Conservation (phyloP, 768 basidiomycete species). For the Pulveroboletus sp. region DNA sequence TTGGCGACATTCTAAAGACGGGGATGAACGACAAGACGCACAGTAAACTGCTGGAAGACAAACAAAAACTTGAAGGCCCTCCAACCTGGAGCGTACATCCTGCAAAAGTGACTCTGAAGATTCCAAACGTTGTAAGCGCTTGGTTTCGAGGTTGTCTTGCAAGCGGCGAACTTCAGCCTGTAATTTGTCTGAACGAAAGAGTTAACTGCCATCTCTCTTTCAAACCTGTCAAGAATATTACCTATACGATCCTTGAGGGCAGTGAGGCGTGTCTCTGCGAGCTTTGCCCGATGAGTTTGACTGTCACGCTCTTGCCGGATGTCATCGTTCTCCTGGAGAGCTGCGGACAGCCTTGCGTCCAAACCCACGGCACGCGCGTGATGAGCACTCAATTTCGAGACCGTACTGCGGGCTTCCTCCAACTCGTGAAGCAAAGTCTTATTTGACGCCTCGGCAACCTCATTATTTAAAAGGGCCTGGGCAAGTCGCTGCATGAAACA, state of each 20-base stretch:
- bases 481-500: slow-evolving; percentile 56
- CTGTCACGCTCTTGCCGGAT: slow-evolving; percentile 78
- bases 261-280: slow-evolving; percentile 65
- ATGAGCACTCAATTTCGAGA: slow-evolving; percentile 66
- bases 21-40: slow-evolving; percentile 15
- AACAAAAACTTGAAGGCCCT: slow-evolving; percentile 59
- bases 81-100: slow-evolving; percentile 63
- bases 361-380: slow-evolving; percentile 69
- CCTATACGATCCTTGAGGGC: slow-evolving; percentile 68
- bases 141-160: slow-evolving; percentile 60
- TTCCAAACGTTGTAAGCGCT: slow-evolving; percentile 57
- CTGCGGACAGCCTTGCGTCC: slow-evolving; percentile 61
- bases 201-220: slow-evolving; percentile 4
- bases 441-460: slow-evolving; percentile 77
- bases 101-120: slow-evolving; percentile 64
- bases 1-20: slow-evolving; percentile 37
- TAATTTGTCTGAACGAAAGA: slow-evolving; percentile 52
- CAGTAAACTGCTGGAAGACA: slow-evolving; percentile 19
- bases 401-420: slow-evolving; percentile 64
- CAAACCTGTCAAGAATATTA: slow-evolving; percentile 21
- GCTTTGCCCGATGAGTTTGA: slow-evolving; percentile 61
- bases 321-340: slow-evolving; percentile 79
- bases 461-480: slow-evolving; percentile 77
- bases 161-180: slow-evolving; percentile 64
- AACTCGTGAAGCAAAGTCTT: slow-evolving; percentile 72